phyloP scores from a whole-genome alignment of 208 protist species.

The Phytomonas serpens region DNA sequence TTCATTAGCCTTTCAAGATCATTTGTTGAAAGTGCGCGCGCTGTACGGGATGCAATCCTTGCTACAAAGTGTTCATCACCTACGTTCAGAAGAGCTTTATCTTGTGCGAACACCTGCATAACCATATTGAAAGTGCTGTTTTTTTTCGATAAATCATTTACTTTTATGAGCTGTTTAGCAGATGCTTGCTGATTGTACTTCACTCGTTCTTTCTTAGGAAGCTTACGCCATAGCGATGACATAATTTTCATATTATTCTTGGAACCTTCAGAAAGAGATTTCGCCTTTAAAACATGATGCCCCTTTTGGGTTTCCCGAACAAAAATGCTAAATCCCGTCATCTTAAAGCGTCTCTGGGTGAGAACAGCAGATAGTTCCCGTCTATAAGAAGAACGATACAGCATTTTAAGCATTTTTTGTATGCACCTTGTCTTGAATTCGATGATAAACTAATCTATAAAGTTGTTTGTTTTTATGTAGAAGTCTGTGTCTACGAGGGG shows the following conservation, averaged over 20 bases:
- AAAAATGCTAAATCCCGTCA: slow-evolving; percentile 68
- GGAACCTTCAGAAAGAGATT: slow-evolving; percentile 19
- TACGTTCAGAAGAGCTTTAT: slow-evolving; percentile 23
- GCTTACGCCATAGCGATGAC: slow-evolving; percentile 28
- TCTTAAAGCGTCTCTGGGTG: slow-evolving; percentile 16
- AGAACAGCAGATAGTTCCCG: not conserved
- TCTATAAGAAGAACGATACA: not conserved
- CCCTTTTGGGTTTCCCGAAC: slow-evolving; percentile 26
- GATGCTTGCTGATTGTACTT: slow-evolving; percentile 39
- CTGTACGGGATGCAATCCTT: slow-evolving; percentile 38
- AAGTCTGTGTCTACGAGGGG: not conserved
- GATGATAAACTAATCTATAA: not conserved
- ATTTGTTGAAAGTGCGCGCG: slow-evolving; percentile 25
- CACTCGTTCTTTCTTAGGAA: slow-evolving; percentile 17
- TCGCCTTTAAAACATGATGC: slow-evolving; percentile 21
- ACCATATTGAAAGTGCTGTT: slow-evolving; percentile 64
- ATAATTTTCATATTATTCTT: slow-evolving; percentile 36
- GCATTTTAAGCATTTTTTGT: not conserved
- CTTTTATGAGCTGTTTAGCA: slow-evolving; percentile 17
- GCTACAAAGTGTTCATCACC: slow-evolving; percentile 45
- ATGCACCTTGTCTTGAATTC: not conserved
- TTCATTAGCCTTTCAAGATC: slow-evolving; percentile 22
- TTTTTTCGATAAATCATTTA: slow-evolving; percentile 24
- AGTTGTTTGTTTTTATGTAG: not conserved
- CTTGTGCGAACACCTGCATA: slow-evolving; percentile 39